Evolutionary conservation across 1,284 basidiomycete species (phyloP).

Genomic region (Cutaneotrichosporon cavernicola): DNA sequence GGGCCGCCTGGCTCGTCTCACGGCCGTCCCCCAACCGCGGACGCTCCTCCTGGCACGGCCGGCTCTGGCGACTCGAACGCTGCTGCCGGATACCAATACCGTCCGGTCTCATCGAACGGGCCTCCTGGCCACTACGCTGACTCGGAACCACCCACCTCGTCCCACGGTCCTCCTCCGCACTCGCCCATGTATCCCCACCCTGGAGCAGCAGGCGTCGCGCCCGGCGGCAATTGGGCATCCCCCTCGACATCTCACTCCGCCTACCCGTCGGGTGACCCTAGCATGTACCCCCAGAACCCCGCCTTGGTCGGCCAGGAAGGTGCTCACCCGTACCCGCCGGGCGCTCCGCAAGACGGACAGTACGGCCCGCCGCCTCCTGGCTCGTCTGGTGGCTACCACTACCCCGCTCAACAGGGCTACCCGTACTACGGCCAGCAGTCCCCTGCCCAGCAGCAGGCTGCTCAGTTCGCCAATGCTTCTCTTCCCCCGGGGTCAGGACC

Average conservation of each 20-base stretch:
- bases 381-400: slow-evolving; percentile 35
- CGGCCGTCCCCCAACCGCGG: slow-evolving; percentile 22
- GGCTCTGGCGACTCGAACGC: slow-evolving; percentile 32
- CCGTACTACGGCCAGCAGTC: slow-evolving; percentile 30
- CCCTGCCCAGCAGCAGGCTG: slow-evolving; percentile 19
- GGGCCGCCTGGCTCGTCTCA: slow-evolving; percentile 32
- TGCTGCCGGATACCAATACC: slow-evolving; percentile 42
- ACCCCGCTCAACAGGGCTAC: slow-evolving; percentile 27
- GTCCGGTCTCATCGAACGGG: slow-evolving; percentile 47
- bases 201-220: slow-evolving; percentile 16
- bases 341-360: slow-evolving; percentile 12
- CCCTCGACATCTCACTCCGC: slow-evolving; percentile 35
- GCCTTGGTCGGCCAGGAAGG: slow-evolving; percentile 20
- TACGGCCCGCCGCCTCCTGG: slow-evolving; percentile 39
- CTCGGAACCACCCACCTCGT: slow-evolving; percentile 46
- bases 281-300: slow-evolving; percentile 35
- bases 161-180: slow-evolving; percentile 45
- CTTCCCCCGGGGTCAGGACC: slow-evolving; percentile 16
- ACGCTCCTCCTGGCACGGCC: slow-evolving; percentile 33
- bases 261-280: slow-evolving; percentile 33
- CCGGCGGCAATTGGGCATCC: slow-evolving; percentile 38
- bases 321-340: slow-evolving; percentile 28
- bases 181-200: slow-evolving; percentile 44
- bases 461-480: slow-evolving; percentile 17
- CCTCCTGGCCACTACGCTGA: slow-evolving; percentile 47